A percentile compares a stretch with the other conserved stretches of the same genome.
These are phyloP conservation scores for Pelargonium myrrhifolium DNA, from an alignment of 441 rosid genomes.

Conservation along the genomic window DNA sequence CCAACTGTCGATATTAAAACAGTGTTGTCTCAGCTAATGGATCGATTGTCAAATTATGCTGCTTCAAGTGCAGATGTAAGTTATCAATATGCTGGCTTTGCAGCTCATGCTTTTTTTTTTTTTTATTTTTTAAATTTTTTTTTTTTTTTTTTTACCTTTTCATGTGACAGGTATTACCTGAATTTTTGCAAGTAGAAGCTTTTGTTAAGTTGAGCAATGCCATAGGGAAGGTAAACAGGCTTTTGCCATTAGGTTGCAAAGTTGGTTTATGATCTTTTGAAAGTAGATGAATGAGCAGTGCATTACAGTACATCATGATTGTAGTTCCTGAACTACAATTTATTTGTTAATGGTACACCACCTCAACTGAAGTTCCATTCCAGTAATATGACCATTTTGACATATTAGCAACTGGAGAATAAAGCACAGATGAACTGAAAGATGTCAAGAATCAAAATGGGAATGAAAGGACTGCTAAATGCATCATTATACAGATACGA, in stretches of 20 bases:
- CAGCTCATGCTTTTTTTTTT: slow-evolving; percentile 8
- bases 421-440: neutral
- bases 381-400: neutral
- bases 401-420: neutral
- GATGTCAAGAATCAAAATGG: neutral
- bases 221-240: slow-evolving; percentile 48
- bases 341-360: neutral
- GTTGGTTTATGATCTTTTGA: slow-evolving; percentile 9
- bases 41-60: slow-evolving; percentile 62
- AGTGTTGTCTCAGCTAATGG: slow-evolving; percentile 57
- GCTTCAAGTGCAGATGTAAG: slow-evolving; percentile 57
- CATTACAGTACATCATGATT: neutral
- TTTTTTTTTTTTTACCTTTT: slow-evolving; percentile 18
- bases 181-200: slow-evolving; percentile 70
- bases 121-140: neutral
- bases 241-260: slow-evolving; percentile 15
- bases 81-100: slow-evolving; percentile 16
- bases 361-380: neutral
- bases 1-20: slow-evolving; percentile 56
- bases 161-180: slow-evolving; percentile 44
- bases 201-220: slow-evolving; percentile 58
- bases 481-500: neutral
- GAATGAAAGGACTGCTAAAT: neutral
- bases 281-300: neutral
- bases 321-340: neutral